Percentiles rank a stretch among this genome's conserved stretches.
Evolutionary conservation across 345 rosid species (phyloP).

Genomic region (Euphorbia tirucalli): DNA sequence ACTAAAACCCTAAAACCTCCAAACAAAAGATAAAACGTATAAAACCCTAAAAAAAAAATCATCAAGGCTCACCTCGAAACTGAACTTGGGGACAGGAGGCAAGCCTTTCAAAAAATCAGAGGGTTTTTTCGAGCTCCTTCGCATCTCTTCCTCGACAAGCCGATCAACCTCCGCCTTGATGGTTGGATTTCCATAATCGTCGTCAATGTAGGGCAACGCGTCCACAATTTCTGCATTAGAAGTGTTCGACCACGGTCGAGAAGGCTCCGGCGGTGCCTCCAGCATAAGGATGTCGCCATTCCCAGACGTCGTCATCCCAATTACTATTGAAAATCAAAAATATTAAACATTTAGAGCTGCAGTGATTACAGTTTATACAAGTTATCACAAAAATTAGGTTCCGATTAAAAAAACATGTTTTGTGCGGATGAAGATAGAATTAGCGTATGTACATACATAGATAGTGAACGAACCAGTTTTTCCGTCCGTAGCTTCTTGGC

Average conservation of each 20-base stretch:
- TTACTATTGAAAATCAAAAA: neutral
- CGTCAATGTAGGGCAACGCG: constrained; percentile 96
- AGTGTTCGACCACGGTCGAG: constrained; percentile 63
- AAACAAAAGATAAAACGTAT: neutral
- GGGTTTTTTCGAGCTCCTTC: constrained; percentile 82
- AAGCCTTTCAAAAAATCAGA: constrained; percentile 79
- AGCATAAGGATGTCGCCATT: constrained; percentile 72
- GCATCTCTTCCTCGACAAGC: constrained; percentile 95
- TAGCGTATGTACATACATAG: neutral
- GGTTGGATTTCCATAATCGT: constrained; percentile 68
- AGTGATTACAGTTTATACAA: neutral
- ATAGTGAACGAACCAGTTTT: neutral
- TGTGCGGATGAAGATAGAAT: neutral
- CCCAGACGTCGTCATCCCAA: constrained; percentile 28
- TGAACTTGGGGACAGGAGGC: constrained; percentile 67
- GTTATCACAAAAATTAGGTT: neutral
- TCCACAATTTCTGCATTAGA: constrained; percentile 71
- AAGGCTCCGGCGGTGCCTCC: constrained; percentile 61
- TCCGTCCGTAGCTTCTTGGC: neutral
- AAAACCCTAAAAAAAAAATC: too few relatives aligned
- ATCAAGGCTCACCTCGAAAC: constrained; percentile 50
- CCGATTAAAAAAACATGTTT: neutral
- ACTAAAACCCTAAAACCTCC: constrained; percentile 8
- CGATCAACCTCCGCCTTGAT: constrained; percentile 86
- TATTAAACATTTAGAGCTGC: neutral